Evolutionary conservation across 306 rosid species (phyloP).

Genomic region (Oxytropis ochrocephala): DNA sequence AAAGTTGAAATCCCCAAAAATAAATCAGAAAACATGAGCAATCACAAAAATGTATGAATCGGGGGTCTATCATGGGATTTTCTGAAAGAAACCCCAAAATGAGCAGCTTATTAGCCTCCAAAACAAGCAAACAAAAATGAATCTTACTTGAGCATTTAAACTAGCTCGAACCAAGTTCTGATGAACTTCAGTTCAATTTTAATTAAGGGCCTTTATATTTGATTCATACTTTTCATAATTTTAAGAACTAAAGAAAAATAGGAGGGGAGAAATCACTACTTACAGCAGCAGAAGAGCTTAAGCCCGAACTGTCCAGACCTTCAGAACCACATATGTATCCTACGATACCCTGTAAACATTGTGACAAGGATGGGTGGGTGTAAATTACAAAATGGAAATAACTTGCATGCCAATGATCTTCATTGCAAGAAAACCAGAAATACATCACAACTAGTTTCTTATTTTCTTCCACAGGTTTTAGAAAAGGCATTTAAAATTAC

Average conservation of each 20-base stretch:
- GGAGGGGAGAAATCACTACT: conserved; percentile 29
- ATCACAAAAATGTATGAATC: not conserved
- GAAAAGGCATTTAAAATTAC: not conserved
- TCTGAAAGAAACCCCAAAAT: conserved; percentile 11
- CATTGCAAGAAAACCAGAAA: conserved; percentile 4
- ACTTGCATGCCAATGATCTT: not conserved
- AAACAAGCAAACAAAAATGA: not conserved
- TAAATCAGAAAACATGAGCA: not conserved
- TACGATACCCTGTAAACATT: conserved; percentile 65
- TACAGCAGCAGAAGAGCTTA: conserved; percentile 99
- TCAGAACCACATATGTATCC: conserved; percentile 72
- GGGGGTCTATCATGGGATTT: not conserved
- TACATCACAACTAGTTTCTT: conserved; percentile 8
- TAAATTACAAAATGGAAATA: conserved; percentile 6
- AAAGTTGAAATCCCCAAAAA: conserved; percentile 6
- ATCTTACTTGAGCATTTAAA: conserved; percentile 17
- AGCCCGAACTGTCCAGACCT: conserved; percentile 90
- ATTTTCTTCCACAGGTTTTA: conserved; percentile 2
- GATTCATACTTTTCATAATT: conserved; percentile 11
- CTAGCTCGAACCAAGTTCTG: not conserved
- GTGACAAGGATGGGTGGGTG: conserved; percentile 15
- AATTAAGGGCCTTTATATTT: not conserved
- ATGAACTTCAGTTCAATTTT: conserved; percentile 13
- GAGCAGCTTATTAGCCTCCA: not conserved
- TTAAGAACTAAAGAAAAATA: conserved; percentile 13